A percentile compares a stretch with the other conserved stretches of the same genome.
Conservation (phyloP, 768 basidiomycete genomes). For the Amylocystis lapponica region DNA sequence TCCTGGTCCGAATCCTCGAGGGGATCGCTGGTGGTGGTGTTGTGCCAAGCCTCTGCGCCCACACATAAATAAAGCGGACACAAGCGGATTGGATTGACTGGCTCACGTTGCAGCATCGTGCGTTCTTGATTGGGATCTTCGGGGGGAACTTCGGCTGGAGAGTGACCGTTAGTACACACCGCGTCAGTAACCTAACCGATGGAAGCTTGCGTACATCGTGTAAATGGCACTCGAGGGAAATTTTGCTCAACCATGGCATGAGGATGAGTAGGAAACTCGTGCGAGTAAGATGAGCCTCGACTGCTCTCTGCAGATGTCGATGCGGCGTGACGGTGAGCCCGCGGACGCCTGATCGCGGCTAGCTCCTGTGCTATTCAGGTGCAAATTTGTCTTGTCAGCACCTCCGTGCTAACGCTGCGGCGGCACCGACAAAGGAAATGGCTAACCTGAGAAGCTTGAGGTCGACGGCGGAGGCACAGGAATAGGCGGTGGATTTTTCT, state of each 20-base stretch:
- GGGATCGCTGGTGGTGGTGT: conserved; percentile 56
- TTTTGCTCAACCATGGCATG: conserved; percentile 2
- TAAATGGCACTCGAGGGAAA: not conserved
- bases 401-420: not conserved
- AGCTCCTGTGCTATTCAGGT: conserved; percentile 11
- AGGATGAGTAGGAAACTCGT: conserved; percentile 14
- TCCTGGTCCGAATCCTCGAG: conserved; percentile 73
- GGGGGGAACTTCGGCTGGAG: conserved; percentile 3
- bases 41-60: conserved; percentile 68
- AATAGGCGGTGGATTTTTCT: conserved; percentile 30
- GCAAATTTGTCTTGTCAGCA: not conserved
- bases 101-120: conserved; percentile 41
- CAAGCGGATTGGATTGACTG: not conserved
- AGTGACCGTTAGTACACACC: no score
- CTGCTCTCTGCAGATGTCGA: conserved; percentile 11
- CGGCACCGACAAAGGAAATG: not conserved
- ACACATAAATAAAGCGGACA: not conserved
- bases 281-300: conserved; percentile 22
- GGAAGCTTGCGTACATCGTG: not conserved
- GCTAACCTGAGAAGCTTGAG: conserved; percentile 7
- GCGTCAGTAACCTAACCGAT: no score
- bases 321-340: conserved; percentile 8
- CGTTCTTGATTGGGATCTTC: conserved; percentile 26
- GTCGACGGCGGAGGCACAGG: conserved; percentile 16
- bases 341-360: conserved; percentile 13